phyloP scores from a whole-genome alignment of 331 rosid genomes.

The Erythrophleum ivorense region DNA sequence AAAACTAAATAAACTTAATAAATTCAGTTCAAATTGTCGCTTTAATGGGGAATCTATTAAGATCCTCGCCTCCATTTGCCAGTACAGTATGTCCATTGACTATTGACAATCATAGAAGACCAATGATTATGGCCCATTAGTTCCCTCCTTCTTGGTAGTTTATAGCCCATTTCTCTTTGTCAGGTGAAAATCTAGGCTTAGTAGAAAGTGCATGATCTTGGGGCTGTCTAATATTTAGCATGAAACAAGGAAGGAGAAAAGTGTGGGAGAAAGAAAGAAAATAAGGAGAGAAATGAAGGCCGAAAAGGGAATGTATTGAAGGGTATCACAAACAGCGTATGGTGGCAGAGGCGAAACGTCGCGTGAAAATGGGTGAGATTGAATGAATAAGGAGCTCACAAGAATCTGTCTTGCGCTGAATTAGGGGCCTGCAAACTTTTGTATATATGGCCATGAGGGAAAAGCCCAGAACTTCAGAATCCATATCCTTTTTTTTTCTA shows the following conservation, averaged over 20 bases:
- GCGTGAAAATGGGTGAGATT: constrained; percentile 43
- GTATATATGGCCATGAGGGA: background rate
- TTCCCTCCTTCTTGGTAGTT: too few species aligned
- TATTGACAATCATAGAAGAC: too few species aligned
- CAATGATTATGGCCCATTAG: too few species aligned
- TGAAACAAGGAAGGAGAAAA: background rate
- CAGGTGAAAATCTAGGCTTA: too few species aligned
- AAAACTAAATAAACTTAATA: too few species aligned
- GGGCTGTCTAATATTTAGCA: too few species aligned
- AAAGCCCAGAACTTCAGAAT: background rate
- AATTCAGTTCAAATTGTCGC: too few species aligned
- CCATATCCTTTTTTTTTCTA: background rate
- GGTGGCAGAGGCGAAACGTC: constrained; percentile 25
- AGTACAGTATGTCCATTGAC: too few species aligned
- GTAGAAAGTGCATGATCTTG: too few species aligned
- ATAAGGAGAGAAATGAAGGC: background rate
- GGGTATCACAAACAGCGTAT: constrained; percentile 41
- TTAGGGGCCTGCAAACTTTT: background rate
- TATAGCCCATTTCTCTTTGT: too few species aligned
- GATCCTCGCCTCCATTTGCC: too few species aligned
- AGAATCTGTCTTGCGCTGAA: constrained; percentile 37
- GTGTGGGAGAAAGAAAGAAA: background rate
- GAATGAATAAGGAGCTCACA: constrained; percentile 41
- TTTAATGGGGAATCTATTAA: too few species aligned
- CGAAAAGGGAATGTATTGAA: constrained; percentile 22